Conservation (phyloP, 2,329 filamentous ascomycete species). For the Elsinoe arachidis region DNA sequence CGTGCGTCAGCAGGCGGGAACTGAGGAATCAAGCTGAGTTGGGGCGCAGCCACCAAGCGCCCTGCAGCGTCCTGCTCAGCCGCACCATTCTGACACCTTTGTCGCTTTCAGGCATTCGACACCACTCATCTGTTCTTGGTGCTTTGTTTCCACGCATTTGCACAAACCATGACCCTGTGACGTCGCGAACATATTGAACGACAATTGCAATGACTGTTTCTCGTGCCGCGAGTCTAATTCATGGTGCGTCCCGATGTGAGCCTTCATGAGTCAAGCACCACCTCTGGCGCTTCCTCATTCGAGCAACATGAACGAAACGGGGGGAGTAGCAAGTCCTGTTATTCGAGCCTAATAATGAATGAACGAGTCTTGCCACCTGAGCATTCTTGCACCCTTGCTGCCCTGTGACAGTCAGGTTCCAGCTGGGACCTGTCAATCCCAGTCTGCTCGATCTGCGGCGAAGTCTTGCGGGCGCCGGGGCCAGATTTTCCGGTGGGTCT, state of each 20-base stretch:
- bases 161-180: not conserved
- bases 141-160: not conserved
- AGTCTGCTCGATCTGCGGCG: no score
- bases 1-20: not conserved
- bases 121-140: not conserved
- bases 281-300: not conserved
- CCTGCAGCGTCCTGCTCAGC: not conserved
- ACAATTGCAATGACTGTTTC: not conserved
- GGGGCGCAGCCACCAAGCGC: not conserved
- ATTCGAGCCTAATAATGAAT: no score
- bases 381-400: no score
- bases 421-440: no score
- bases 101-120: not conserved
- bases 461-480: no score
- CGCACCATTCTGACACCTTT: not conserved
- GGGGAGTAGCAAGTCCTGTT: no score
- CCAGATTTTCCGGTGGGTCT: no score
- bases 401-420: no score
- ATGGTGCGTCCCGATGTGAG: not conserved
- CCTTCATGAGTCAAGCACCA: not conserved
- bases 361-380: no score
- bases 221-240: not conserved
- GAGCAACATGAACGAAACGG: not conserved
- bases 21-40: not conserved
- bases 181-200: not conserved